Evolutionary conservation across 2,329 filamentous ascomycete genomes (phyloP), one percentile per base, ranked within the genome.

Genomic region (Chaetomiaceae sp.): DNA sequence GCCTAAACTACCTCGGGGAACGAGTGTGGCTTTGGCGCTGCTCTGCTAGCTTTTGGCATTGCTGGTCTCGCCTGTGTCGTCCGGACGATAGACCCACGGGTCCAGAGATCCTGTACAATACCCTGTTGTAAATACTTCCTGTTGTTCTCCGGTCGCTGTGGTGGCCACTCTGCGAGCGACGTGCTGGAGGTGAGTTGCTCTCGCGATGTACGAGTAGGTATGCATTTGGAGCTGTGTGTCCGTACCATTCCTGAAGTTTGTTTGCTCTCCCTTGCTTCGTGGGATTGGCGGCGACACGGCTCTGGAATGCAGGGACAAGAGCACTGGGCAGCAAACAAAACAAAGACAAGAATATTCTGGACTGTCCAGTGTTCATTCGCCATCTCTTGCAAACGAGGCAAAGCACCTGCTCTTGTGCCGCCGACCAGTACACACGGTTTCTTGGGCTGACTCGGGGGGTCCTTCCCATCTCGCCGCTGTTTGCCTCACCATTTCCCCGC

Each of bases 21-120:
- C n/a, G n/a, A n/a, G n/a, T n/a, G n/a, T n/a, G n/a, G n/a, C n/a
- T n/a, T n/a, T n/a, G n/a, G n/a, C n/a, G n/a, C n/a, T n/a, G n/a
- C n/a, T n/a, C n/a, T n/a, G n/a, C n/a, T n/a, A n/a, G n/a, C n/a
- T n/a, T n/a, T n/a, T n/a, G n/a, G n/a, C n/a, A n/a, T n/a, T n/a
- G n/a, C n/a, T n/a, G 22, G 22, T 24, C 6, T n/a, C 12, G n/a
- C 12, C 29, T 32, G 29, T 14, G 27, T 5, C 26, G 24, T 17
- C 14, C 15, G 32, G 39, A 17, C 36, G 17, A 15, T 24, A 24
- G 5, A 14, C 17, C 6, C 2, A 11, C 18, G 36, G 37, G 34
- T 14, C 38, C 41, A 34, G 27, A 38, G 30, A 32, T 33, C 12
- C 12, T 53, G 52, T 54, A 54, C 45, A 48, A 45, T 54, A 54